A percentile compares a stretch with the other conserved stretches of the same genome.
Conservation (phyloP, 1,284 basidiomycete species). For the Entoloma clypeatum region DNA sequence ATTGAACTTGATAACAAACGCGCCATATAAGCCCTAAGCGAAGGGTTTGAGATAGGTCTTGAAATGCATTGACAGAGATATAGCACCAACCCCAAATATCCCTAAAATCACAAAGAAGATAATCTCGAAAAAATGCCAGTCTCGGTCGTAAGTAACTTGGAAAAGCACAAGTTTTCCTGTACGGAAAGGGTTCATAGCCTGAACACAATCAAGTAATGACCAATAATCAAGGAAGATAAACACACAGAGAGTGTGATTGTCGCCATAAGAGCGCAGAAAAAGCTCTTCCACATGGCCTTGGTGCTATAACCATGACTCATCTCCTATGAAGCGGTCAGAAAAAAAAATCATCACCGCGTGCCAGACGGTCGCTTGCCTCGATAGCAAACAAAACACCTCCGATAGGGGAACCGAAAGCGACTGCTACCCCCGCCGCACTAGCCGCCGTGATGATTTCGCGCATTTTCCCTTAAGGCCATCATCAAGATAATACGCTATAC, state of each 20-base stretch:
- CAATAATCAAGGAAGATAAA: constrained; percentile 19
- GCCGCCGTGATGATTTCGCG: constrained; percentile 93
- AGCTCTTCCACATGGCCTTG: constrained; percentile 97
- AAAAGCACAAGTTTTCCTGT: constrained; percentile 98
- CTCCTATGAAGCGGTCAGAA: constrained; percentile 55
- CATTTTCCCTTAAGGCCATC: constrained; percentile 73
- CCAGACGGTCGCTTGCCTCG: constrained; percentile 43
- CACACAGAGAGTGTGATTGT: constrained; percentile 92
- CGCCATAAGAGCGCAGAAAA: constrained; percentile 95
- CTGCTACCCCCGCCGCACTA: constrained; percentile 95
- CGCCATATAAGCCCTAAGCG: constrained; percentile 89
- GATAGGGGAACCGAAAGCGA: constrained; percentile 96
- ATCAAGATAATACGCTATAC: constrained; percentile 4
- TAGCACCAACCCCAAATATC: constrained; percentile 76
- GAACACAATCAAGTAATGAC: constrained; percentile 7
- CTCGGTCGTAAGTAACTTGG: constrained; percentile 95
- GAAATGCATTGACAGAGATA: constrained; percentile 3
- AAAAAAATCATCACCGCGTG: background rate
- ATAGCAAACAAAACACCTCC: constrained; percentile 95
- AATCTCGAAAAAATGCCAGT: constrained; percentile 99
- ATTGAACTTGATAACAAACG: constrained; percentile 96
- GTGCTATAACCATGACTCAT: constrained; percentile 98
- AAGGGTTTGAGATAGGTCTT: constrained; percentile 1
- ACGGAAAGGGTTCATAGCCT: constrained; percentile 98
- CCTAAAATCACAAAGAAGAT: constrained; percentile 95